A percentile compares a stretch with the other conserved stretches of the same genome.
Conservation (phyloP, 1,139 yeast species). For the Torulaspora globosa region DNA sequence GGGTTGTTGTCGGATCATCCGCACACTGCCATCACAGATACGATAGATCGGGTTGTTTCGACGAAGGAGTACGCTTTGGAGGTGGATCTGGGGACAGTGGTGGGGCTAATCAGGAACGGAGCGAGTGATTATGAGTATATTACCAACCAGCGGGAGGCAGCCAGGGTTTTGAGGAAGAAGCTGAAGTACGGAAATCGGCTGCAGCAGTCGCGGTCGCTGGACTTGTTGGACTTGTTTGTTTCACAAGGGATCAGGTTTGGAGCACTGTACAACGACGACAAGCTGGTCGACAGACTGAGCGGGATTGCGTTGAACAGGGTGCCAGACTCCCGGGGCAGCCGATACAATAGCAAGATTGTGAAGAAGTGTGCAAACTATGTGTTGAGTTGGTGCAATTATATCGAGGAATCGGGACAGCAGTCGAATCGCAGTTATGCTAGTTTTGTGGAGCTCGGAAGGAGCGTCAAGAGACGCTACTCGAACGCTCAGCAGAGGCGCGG, state of each 20-base stretch:
- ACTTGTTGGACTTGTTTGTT: constrained; percentile 67
- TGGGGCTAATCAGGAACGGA: constrained; percentile 34
- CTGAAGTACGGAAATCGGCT: constrained; percentile 67
- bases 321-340: constrained; percentile 25
- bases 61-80: constrained; percentile 42
- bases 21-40: constrained; percentile 53
- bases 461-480: constrained; percentile 17
- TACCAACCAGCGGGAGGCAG: constrained; percentile 57
- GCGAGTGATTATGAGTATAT: constrained; percentile 21
- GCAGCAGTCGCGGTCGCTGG: constrained; percentile 47
- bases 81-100: constrained; percentile 39
- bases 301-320: constrained; percentile 41
- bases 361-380: constrained; percentile 23
- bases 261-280: constrained; percentile 63
- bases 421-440: constrained; percentile 31
- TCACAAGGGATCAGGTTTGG: constrained; percentile 57
- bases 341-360: constrained; percentile 23
- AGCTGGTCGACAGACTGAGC: constrained; percentile 62
- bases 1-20: constrained; percentile 50
- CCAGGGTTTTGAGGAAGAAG: constrained; percentile 82
- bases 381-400: constrained; percentile 27
- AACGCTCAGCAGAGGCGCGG: constrained; percentile 6
- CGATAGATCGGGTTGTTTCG: constrained; percentile 45
- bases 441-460: constrained; percentile 17
- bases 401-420: constrained; percentile 39